These are phyloP conservation scores for Sungouiella thailandica DNA, from an alignment of 805 yeast genomes.

Conservation along the genomic window DNA sequence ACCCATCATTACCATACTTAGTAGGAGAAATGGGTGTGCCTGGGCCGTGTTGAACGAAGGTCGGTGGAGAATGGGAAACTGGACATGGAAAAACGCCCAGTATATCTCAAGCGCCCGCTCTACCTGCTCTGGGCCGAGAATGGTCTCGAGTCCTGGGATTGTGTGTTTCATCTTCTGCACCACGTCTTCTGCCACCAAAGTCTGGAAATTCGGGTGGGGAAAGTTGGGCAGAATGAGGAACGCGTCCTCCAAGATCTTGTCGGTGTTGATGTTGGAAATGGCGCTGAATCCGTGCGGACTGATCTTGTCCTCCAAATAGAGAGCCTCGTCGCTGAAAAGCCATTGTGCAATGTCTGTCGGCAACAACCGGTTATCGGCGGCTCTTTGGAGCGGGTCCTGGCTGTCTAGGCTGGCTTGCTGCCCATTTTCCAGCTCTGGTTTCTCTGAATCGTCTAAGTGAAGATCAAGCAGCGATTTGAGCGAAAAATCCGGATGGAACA, in stretches of 20 bases:
- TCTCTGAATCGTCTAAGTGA: no score
- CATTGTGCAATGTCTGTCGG: neutral
- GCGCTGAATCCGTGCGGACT: neutral
- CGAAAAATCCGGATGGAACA: neutral
- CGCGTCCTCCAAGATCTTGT: neutral
- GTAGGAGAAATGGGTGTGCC: slow-evolving; percentile 6
- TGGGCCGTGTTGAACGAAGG: slow-evolving; percentile 9
- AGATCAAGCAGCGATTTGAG: neutral
- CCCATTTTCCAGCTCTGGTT: neutral
- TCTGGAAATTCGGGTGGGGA: neutral
- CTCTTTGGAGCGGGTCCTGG: neutral
- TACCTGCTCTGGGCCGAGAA: neutral
- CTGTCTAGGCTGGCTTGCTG: neutral
- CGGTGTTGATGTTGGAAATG: neutral
- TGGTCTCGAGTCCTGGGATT: neutral
- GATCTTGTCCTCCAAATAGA: neutral
- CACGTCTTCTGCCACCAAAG: neutral
- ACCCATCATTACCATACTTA: slow-evolving; percentile 11
- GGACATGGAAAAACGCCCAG: slow-evolving; percentile 9
- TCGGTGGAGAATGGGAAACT: slow-evolving; percentile 10
- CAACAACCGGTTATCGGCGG: slow-evolving; percentile 10
- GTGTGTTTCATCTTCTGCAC: neutral
- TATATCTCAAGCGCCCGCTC: slow-evolving; percentile 1
- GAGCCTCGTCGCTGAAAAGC: neutral
- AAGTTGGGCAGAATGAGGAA: neutral